These are phyloP conservation scores for Populus davidiana DNA, from an alignment of 345 rosid genomes.

Conservation along the genomic window DNA sequence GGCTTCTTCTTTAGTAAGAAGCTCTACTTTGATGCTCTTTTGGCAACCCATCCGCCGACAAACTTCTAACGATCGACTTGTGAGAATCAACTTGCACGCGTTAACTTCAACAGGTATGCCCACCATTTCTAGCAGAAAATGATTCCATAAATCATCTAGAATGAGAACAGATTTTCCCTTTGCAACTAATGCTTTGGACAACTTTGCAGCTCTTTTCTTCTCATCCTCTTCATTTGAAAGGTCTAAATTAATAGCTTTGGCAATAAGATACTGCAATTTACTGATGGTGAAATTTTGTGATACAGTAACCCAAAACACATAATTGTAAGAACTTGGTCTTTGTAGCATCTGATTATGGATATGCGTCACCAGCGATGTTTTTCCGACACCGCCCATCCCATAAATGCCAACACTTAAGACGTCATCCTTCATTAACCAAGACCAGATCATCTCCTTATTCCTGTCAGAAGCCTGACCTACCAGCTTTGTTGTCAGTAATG, in stretches of 20 bases:
- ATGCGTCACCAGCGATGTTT: conserved; percentile 11
- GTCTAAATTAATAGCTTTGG: neutral
- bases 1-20: neutral
- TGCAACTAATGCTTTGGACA: neutral
- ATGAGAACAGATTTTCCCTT: neutral
- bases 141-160: conserved; percentile 13
- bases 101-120: conserved; percentile 4
- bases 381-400: conserved; percentile 23
- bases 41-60: conserved; percentile 13
- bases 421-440: neutral
- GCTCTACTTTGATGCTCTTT: neutral
- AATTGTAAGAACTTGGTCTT: neutral
- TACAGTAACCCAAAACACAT: conserved; percentile 22
- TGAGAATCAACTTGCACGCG: conserved; percentile 24
- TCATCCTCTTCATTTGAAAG: conserved; percentile 2
- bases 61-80: conserved; percentile 17
- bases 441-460: neutral
- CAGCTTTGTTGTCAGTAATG: neutral
- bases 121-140: neutral
- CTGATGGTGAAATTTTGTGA: conserved; percentile 3
- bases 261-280: conserved; percentile 13
- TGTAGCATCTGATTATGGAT: neutral
- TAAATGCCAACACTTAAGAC: conserved; percentile 11
- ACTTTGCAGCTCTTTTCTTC: neutral
- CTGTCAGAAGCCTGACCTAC: neutral